Percentiles rank a stretch among this genome's conserved stretches.
Conservation (phyloP, 2,329 filamentous ascomycete species). For the Colletotrichum sp. region DNA sequence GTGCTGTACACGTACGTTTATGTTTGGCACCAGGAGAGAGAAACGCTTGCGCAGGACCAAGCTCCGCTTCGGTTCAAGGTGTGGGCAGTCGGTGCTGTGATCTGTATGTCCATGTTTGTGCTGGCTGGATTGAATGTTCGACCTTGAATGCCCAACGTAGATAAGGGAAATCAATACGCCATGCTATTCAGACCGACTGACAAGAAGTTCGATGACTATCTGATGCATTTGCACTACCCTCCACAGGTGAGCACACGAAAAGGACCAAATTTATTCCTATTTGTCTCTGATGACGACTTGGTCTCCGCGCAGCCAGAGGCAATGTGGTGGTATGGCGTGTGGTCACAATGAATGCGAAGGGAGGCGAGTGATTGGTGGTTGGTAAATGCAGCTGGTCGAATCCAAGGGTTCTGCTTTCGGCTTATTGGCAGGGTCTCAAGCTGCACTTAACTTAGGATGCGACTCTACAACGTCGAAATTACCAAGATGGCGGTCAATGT, state of each 20-base stretch:
- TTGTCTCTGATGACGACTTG: not conserved
- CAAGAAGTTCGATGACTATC: not conserved
- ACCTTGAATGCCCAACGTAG: rapidly evolving
- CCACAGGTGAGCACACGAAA: not conserved
- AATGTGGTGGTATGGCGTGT: not conserved
- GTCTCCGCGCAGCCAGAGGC: not conserved
- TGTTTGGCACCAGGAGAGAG: not conserved
- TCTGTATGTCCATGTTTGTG: not conserved
- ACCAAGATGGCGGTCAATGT: not conserved
- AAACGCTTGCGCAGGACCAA: not conserved
- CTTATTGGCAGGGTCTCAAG: not conserved
- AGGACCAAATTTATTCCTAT: not conserved
- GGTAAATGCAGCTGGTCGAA: not conserved
- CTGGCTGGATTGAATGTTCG: not conserved
- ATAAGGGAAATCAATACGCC: not conserved
- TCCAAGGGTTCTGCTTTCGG: not conserved
- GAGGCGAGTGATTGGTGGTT: not conserved
- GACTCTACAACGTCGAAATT: not conserved
- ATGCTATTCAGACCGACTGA: not conserved
- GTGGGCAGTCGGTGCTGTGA: not conserved
- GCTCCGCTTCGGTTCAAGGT: not conserved
- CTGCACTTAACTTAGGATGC: not conserved
- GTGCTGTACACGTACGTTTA: not conserved
- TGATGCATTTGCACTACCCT: not conserved
- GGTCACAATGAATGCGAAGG: not conserved